Evolutionary conservation across 1,284 basidiomycete genomes (phyloP).

Genomic region (Meira miltonrushii): DNA sequence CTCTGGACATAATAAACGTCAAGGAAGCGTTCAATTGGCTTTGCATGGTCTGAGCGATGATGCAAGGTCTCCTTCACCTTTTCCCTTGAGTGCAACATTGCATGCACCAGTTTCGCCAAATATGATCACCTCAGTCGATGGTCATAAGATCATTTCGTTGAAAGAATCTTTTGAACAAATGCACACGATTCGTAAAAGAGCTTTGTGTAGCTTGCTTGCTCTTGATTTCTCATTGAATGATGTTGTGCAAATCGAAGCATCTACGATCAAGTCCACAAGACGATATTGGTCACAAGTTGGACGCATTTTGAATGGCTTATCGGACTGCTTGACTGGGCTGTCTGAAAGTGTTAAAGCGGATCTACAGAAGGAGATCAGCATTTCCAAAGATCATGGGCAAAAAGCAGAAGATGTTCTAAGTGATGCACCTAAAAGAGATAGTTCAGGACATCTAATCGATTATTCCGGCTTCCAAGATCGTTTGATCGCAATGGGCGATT

Average conservation of each 20-base stretch:
- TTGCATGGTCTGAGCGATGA: too few species aligned
- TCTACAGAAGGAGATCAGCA: conserved; percentile 14
- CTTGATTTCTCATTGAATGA: conserved; percentile 21
- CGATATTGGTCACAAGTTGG: conserved; percentile 13
- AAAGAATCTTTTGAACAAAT: conserved; percentile 39
- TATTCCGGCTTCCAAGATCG: conserved; percentile 34
- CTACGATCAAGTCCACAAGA: background rate
- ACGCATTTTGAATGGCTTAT: conserved; percentile 8
- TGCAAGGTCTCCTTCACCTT: too few species aligned
- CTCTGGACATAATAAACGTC: conserved; percentile 8
- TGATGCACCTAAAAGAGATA: background rate
- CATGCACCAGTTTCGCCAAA: background rate
- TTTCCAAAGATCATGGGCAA: background rate
- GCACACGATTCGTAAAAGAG: conserved; percentile 29
- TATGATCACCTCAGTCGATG: conserved; percentile 9
- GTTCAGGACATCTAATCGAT: conserved; percentile 6
- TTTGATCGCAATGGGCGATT: conserved; percentile 33
- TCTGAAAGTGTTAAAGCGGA: background rate
- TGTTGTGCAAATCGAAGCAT: too few species aligned
- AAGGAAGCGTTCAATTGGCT: background rate
- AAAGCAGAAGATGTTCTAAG: background rate
- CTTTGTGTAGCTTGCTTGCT: conserved; percentile 35
- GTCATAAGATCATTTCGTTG: conserved; percentile 30
- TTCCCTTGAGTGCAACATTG: too few species aligned
- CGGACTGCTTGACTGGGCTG: background rate